Evolutionary conservation across 352 stramenopile species (phyloP).

Genomic region (Phytophthora foliorum): DNA sequence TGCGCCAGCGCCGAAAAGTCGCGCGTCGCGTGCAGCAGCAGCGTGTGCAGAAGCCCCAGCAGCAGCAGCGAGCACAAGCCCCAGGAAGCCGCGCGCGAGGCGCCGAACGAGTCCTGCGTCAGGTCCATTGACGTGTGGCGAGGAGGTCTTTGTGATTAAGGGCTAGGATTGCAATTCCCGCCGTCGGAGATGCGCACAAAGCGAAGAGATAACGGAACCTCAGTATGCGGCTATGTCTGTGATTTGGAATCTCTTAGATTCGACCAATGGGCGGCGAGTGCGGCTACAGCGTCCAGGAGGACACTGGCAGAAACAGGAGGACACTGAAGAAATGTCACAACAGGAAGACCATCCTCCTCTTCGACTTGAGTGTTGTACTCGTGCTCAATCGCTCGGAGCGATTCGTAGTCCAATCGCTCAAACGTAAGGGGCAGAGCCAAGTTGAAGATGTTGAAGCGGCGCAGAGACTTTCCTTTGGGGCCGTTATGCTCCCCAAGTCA

Average conservation of each 20-base stretch:
- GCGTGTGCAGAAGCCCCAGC: constrained; percentile 24
- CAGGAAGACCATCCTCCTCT: too few species aligned
- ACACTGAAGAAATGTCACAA: too few species aligned
- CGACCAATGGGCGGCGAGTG: too few species aligned
- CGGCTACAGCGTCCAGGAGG: too few species aligned
- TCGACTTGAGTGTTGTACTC: too few species aligned
- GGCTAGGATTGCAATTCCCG: constrained; percentile 4
- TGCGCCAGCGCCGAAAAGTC: constrained; percentile 47
- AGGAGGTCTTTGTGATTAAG: constrained; percentile 4
- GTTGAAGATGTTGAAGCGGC: constrained; percentile 1
- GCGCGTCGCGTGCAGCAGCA: constrained; percentile 32
- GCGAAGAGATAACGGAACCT: neutral
- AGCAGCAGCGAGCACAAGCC: constrained; percentile 22
- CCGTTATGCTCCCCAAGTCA: neutral
- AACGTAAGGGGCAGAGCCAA: too few species aligned
- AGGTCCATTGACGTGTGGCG: constrained; percentile 33
- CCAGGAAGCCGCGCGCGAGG: constrained; percentile 2
- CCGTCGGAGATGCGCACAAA: neutral
- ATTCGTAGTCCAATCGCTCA: too few species aligned
- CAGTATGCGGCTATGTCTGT: constrained; percentile 6
- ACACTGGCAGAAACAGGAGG: too few species aligned
- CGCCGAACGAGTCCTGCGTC: constrained; percentile 14
- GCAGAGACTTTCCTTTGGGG: neutral
- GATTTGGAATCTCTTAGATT: constrained; percentile 2
- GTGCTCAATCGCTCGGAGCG: too few species aligned